Conservation (phyloP, 441 rosid species). For the Biscutella laevigata region DNA sequence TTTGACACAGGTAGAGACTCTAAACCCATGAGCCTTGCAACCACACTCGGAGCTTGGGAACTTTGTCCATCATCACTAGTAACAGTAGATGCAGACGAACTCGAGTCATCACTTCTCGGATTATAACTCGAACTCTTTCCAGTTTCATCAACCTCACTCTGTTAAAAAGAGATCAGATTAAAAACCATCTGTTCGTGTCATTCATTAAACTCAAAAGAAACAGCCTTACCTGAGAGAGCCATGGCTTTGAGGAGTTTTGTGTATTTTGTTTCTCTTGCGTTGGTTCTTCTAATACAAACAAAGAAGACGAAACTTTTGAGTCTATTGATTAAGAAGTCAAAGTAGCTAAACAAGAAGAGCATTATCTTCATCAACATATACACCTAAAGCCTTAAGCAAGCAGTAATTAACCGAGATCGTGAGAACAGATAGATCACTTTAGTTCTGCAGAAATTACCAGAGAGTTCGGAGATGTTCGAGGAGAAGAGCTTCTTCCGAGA, state of each 20-base stretch:
- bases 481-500: conserved; percentile 71
- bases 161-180: conserved; percentile 16
- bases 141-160: conserved; percentile 43
- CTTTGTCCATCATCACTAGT: conserved; percentile 62
- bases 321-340: conserved; percentile 2
- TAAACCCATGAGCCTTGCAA: conserved; percentile 95
- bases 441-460: conserved; percentile 17
- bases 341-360: not conserved
- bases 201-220: conserved; percentile 1
- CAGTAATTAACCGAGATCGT: not conserved
- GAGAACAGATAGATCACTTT: not conserved
- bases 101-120: conserved; percentile 43
- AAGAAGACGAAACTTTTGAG: conserved; percentile 4
- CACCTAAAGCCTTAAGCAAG: no score
- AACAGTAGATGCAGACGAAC: conserved; percentile 52
- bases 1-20: conserved; percentile 59
- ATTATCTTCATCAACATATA: no score
- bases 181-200: not conserved
- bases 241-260: conserved; percentile 25
- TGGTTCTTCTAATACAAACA: conserved; percentile 29
- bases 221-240: conserved; percentile 35
- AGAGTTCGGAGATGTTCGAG: conserved; percentile 22
- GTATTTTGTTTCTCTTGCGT: conserved; percentile 40
- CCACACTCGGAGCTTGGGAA: conserved; percentile 68
- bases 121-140: conserved; percentile 39